Evolutionary conservation across 129 eudicot species (phyloP).

Genomic region (Smallanthus sonchifolius): DNA sequence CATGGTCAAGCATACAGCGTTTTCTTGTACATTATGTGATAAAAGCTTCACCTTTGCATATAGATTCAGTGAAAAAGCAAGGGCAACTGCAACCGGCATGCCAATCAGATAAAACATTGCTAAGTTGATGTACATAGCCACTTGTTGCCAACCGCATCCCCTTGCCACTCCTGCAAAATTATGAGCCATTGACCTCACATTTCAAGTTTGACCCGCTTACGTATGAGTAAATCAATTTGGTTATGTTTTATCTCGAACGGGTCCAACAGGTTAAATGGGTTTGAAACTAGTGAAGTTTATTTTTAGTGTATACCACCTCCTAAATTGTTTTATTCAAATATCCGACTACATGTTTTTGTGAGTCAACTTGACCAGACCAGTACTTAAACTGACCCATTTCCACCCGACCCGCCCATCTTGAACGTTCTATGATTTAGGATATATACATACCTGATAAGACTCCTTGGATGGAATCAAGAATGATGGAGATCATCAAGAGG

Average conservation of each 20-base stretch:
- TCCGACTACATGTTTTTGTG: background rate
- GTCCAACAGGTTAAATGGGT: too few species aligned
- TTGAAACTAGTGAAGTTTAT: background rate
- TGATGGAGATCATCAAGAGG: conserved; percentile 45
- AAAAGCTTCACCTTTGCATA: conserved; percentile 55
- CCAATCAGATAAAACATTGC: conserved; percentile 53
- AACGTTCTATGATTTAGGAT: background rate
- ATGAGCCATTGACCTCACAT: background rate
- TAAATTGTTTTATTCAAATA: background rate
- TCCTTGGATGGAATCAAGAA: conserved; percentile 68
- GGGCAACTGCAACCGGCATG: conserved; percentile 53
- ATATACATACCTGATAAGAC: conserved; percentile 60
- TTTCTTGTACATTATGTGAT: background rate
- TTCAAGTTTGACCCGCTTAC: background rate
- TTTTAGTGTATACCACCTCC: background rate
- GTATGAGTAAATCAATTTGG: background rate
- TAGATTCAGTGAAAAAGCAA: conserved; percentile 51
- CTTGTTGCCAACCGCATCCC: conserved; percentile 90
- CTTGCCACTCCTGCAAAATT: conserved; percentile 64
- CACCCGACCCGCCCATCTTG: background rate
- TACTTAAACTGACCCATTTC: background rate
- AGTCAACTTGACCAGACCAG: background rate
- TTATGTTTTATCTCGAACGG: background rate
- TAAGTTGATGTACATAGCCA: conserved; percentile 49
- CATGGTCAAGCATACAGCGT: background rate